A percentile compares a stretch with the other conserved stretches of the same genome.
Evolutionary conservation across 129 eudicot genomes (phyloP).

Genomic region (Flaveria ramosissima): DNA sequence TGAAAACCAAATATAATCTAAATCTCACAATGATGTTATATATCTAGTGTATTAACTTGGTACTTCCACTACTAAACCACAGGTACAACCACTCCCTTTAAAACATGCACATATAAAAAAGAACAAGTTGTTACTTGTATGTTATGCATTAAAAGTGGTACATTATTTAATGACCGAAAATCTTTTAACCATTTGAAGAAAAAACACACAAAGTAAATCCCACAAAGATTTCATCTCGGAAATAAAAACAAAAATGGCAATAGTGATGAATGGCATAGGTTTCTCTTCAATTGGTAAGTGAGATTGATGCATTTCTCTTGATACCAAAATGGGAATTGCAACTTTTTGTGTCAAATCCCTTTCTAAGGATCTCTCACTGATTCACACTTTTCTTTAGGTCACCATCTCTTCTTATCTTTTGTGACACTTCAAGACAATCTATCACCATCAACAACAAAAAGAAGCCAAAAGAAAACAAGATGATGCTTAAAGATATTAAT

Average conservation of each 20-base stretch:
- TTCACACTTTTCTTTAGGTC: conserved; percentile 78
- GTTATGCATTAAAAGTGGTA: not conserved
- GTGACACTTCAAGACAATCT: conserved; percentile 64
- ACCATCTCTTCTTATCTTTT: conserved; percentile 66
- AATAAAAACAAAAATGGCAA: conserved; percentile 29
- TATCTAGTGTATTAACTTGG: not conserved
- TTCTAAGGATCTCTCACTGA: conserved; percentile 78
- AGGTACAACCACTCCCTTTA: conserved; percentile 4
- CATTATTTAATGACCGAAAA: not conserved
- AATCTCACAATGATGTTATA: not conserved
- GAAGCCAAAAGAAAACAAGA: conserved; percentile 52
- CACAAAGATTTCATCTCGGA: conserved; percentile 18
- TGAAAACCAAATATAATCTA: not conserved
- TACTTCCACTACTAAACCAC: not conserved
- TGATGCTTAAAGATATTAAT: conserved; percentile 39
- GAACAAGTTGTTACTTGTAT: not conserved
- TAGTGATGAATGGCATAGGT: conserved; percentile 27
- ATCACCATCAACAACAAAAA: conserved; percentile 45
- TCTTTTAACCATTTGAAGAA: not conserved
- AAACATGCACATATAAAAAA: not conserved
- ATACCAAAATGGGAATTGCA: conserved; percentile 46
- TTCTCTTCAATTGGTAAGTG: conserved; percentile 30
- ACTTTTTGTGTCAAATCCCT: conserved; percentile 75
- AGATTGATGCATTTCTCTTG: conserved; percentile 36
- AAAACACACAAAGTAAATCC: conserved; percentile 9